Evolutionary conservation across 1,284 basidiomycete species (phyloP), one percentile per base, ranked within the genome.

Genomic region (Heterobasidion parviporum): DNA sequence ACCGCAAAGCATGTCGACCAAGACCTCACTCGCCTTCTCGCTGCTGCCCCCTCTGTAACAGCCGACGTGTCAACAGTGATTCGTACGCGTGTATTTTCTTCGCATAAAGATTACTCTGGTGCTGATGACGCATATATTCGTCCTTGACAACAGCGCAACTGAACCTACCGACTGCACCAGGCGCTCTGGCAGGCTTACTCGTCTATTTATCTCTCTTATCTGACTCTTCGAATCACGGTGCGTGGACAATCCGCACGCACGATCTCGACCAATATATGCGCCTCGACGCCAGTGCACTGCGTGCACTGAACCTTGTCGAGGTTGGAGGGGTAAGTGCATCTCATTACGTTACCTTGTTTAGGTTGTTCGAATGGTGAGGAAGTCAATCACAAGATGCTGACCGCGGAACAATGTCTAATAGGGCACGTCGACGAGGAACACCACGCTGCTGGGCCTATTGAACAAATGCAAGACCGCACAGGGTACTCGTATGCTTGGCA

Each of bases 401-500:
- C 15, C 49, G 26, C 44, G 34, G 14, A 6, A 44, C 15, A 45
- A 6, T 14, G 15, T 26, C 4, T 26, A 26, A 8, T 45, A 81
- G 81, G 77, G 74, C 34, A 71, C 74, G 8, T 70, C 71, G 50
- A 82, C 81, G 54, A 89, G 89, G 65, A 94, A 90, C 62, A 92
- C 90, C 53, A 97, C 92, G 18, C 69, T 99, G 5, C 87, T 93
- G 57, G 94, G 95, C 0, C 74, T 98, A 18, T 70, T 99, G 59
- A 98, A 99, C 69, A 90, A 89, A 62, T 98, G 97, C 77, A 97
- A 96, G 72, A 99, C 97, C 1, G 87, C 91, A 0, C 97, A 99
- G 68, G 97, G 97, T 0, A 87, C 91, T n/a, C 77, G 97, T 54
- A 70, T 98, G 55, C 78, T 99, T 2, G 90, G 85, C 0, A 89